A percentile compares a stretch with the other conserved stretches of the same genome.
Conservation (phyloP, 495 filamentous ascomycete genomes). For the Cercophora samala region DNA sequence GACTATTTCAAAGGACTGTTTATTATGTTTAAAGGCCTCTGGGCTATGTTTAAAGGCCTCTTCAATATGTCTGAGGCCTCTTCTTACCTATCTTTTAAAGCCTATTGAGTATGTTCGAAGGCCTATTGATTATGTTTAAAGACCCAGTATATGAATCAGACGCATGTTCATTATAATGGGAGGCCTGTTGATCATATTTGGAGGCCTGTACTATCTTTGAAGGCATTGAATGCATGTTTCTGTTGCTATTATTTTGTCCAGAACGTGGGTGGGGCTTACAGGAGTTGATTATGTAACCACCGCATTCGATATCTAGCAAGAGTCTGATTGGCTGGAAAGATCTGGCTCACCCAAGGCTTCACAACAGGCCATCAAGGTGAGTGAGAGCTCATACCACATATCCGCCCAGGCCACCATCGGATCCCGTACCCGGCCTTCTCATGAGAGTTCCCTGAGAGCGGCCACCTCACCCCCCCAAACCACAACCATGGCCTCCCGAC, state of each 20-base stretch:
- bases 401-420: not conserved
- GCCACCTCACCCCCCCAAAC: not conserved
- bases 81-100: too few relatives aligned
- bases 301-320: not conserved
- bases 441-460: not conserved
- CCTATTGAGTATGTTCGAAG: too few relatives aligned
- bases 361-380: not conserved
- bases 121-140: too few relatives aligned
- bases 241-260: too few relatives aligned
- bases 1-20: too few relatives aligned
- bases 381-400: not conserved
- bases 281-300: slow-evolving; percentile 5
- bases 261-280: not conserved
- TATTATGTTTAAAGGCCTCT: too few relatives aligned
- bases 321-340: slow-evolving; percentile 10
- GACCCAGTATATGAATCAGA: too few relatives aligned
- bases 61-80: too few relatives aligned
- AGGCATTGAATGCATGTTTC: too few relatives aligned
- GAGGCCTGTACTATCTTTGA: not conserved
- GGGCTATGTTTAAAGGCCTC: too few relatives aligned
- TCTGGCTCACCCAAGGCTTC: not conserved
- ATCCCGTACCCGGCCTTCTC: not conserved
- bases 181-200: too few relatives aligned
- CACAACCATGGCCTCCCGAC: slow-evolving; percentile 20
- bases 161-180: too few relatives aligned